Evolutionary conservation across 139 green algal genomes (phyloP).

Genomic region (Coelastrella sp.): DNA sequence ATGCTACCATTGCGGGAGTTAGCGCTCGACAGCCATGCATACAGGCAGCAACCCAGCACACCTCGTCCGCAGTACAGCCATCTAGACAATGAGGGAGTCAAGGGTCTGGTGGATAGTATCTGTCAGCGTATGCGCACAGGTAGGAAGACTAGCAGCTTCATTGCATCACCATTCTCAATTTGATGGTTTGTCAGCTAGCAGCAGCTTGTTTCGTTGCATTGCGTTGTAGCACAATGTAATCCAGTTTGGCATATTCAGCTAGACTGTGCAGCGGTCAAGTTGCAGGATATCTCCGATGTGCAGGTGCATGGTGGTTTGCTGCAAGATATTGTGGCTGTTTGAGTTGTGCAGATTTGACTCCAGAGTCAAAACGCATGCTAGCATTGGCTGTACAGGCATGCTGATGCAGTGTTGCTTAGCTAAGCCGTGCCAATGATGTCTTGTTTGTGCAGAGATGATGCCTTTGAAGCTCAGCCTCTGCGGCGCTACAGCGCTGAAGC

Average conservation of each 20-base stretch:
- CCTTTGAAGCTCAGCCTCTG: slow-evolving; percentile 80
- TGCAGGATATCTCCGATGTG: no score
- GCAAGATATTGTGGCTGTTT: no score
- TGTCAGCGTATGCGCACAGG: slow-evolving; percentile 58
- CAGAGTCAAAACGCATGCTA: no score
- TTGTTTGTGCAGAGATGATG: slow-evolving; percentile 51
- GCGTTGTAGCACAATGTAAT: no score
- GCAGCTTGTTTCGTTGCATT: no score
- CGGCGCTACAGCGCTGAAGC: slow-evolving; percentile 74
- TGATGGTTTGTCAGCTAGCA: no score
- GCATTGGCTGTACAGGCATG: neutral
- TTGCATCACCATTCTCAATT: no score
- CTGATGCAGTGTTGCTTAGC: neutral
- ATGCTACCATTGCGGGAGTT: slow-evolving; percentile 73
- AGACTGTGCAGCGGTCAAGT: no score
- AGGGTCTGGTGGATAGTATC: slow-evolving; percentile 78
- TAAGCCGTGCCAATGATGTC: neutral
- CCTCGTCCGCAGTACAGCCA: slow-evolving; percentile 72
- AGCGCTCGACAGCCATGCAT: slow-evolving; percentile 71
- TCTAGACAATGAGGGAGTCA: slow-evolving; percentile 79
- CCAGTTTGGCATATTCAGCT: no score
- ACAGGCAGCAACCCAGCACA: slow-evolving; percentile 75
- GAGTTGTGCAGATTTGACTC: no score
- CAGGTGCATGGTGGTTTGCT: no score
- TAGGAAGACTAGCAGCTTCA: neutral